These are phyloP conservation scores for Diaporthe citriasiana DNA, from an alignment of 2,329 filamentous ascomycete species.

Conservation along the genomic window DNA sequence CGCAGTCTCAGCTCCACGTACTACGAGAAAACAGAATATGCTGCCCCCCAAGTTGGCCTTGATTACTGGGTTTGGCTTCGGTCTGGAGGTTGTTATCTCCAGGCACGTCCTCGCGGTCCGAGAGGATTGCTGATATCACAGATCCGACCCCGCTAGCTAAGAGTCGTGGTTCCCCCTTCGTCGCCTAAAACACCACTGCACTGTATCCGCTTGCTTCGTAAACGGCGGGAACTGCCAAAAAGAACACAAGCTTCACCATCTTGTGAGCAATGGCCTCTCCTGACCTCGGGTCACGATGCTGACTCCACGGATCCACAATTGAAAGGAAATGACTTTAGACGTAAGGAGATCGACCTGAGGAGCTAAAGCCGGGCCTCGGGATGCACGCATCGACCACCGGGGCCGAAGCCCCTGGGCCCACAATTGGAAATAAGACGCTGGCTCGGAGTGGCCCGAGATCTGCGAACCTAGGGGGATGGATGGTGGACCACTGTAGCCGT, in stretches of 20 bases:
- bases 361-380: conserved; percentile 17
- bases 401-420: conserved; percentile 31
- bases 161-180: not conserved
- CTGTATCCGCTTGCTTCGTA: not conserved
- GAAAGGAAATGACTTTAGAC: conserved; percentile 25
- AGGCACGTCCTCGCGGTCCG: not conserved
- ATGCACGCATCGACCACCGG: conserved; percentile 10
- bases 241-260: conserved; percentile 11
- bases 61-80: too few relatives aligned
- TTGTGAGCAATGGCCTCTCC: conserved; percentile 3
- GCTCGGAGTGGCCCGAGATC: conserved; percentile 41
- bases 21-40: not conserved
- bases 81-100: not conserved
- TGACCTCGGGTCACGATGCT: conserved; percentile 15
- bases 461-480: conserved; percentile 16
- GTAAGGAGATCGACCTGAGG: conserved; percentile 31
- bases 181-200: too few relatives aligned
- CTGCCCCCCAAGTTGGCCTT: not conserved
- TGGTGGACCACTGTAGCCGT: conserved; percentile 8
- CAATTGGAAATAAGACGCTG: conserved; percentile 19
- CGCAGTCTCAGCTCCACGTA: not conserved
- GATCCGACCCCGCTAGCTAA: not conserved
- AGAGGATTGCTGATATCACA: not conserved
- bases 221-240: not conserved
- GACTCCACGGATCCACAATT: not conserved